Evolutionary conservation across 164 flowering plant genomes (phyloP).

Genomic region (Umbilicus rupestris): DNA sequence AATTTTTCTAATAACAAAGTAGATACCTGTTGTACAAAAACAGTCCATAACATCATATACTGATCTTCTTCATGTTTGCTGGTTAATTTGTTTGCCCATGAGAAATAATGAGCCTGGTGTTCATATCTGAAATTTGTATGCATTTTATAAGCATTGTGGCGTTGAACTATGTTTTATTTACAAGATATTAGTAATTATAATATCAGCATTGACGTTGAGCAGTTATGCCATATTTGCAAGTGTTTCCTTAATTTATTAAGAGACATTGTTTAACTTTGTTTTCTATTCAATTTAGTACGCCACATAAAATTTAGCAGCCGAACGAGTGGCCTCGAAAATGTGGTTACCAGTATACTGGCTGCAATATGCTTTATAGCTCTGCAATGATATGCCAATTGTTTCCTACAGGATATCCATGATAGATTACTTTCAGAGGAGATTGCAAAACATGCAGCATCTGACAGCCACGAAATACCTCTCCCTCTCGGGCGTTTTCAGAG

Average conservation of each 20-base stretch:
- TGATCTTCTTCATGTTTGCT: neutral
- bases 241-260: neutral
- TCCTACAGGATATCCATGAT: slow-evolving; percentile 71
- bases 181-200: neutral
- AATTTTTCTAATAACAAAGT: neutral
- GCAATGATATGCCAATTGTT: slow-evolving; percentile 1
- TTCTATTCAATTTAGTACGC: neutral
- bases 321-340: neutral
- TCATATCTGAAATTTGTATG: neutral
- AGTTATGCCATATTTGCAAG: neutral
- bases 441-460: slow-evolving; percentile 36
- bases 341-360: neutral
- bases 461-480: slow-evolving; percentile 38
- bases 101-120: neutral
- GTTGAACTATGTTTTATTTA: neutral
- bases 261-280: neutral
- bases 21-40: neutral
- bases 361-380: neutral
- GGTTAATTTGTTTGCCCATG: neutral
- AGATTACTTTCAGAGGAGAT: slow-evolving; percentile 60
- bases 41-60: neutral
- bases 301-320: neutral
- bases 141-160: neutral
- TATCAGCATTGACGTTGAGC: neutral
- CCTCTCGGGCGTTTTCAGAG: slow-evolving; percentile 58